A percentile compares a stretch with the other conserved stretches of the same genome.
These are phyloP conservation scores for Microstroma glucosiphilum DNA, from an alignment of 1,284 basidiomycete genomes.

Conservation along the genomic window DNA sequence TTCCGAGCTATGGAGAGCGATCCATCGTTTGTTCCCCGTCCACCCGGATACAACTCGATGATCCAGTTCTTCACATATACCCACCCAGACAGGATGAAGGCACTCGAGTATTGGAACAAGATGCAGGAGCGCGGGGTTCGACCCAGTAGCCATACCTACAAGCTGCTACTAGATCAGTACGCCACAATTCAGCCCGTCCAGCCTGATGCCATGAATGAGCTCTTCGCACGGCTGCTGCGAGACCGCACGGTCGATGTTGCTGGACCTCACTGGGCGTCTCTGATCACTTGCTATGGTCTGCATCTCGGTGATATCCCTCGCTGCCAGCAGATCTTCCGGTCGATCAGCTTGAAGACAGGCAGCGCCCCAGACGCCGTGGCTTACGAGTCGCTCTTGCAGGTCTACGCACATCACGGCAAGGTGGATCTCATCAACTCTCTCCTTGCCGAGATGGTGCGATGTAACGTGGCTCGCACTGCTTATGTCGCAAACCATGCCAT, in stretches of 20 bases:
- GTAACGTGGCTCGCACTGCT: constrained; percentile 79
- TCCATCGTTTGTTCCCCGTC: constrained; percentile 72
- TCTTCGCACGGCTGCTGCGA: constrained; percentile 62
- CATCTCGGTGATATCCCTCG: constrained; percentile 69
- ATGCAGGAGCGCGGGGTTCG: constrained; percentile 62
- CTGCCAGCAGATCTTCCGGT: constrained; percentile 72
- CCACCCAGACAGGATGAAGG: constrained; percentile 66
- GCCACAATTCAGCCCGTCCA: constrained; percentile 75
- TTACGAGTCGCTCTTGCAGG: constrained; percentile 86
- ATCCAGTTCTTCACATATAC: constrained; percentile 92
- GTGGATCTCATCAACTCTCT: constrained; percentile 72
- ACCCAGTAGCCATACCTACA: constrained; percentile 42
- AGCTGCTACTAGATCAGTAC: constrained; percentile 82
- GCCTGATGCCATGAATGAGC: constrained; percentile 65
- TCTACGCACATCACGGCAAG: constrained; percentile 71
- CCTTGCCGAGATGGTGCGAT: constrained; percentile 60
- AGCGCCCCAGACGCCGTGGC: constrained; percentile 70
- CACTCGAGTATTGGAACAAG: constrained; percentile 64
- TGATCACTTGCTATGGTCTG: constrained; percentile 86
- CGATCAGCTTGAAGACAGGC: constrained; percentile 56
- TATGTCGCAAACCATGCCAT: constrained; percentile 93
- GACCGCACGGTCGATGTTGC: constrained; percentile 62
- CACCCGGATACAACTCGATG: constrained; percentile 97
- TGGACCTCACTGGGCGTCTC: constrained; percentile 81
- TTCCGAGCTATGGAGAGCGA: constrained; percentile 77